Base-by-base conservation (phyloP, 2,329 filamentous ascomycete genomes). In the Chaetomium sp. region DNA sequence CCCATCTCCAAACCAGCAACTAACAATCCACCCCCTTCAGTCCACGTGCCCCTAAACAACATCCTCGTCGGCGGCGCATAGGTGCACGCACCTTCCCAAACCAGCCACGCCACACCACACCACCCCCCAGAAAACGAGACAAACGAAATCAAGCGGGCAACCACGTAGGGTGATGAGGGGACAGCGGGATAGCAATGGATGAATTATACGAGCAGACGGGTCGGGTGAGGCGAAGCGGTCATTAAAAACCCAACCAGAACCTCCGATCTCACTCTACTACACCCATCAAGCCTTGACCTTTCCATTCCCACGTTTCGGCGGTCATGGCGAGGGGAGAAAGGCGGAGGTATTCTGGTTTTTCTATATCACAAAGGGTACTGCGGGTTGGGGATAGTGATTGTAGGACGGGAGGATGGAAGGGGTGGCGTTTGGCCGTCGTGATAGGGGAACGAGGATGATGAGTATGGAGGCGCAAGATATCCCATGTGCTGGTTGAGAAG, bases 21-120 rank as follows among this genome's bases (percentile, higher is more conserved):
- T 21, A 60, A 29, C 60, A 63, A 67, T 55, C 55, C 29, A 50
- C 6, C 38, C 23, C 31, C 19, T 2, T 16, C 63, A 88, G 85
- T 90, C 69, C 87, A 90, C 76, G 88, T 90, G 57, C 87, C 87
- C 68, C 83, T 90, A 69, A 90, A 90, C 83, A 87, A 89, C 76
- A 86, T 89, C 66, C 82, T 90, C 64, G 87, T 90, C 69, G 87
- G 86, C 66, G 86, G 85, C 76, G 86, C 87, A 75, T 89, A 85
- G 79, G 54, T 10, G 1, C 25, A 12, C 2, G n/a, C 23, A 19
- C 38, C 4, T 35, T n/a, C 19, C 29, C 29, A 25, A 45, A 47
- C 54, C 31, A 54, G 53, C 53, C 13, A 33, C 25, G 25, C 19
- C 51, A 55, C 16, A 21, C n/a, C 7, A n/a, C 16, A n/a, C n/a